phyloP scores from a whole-genome alignment of 2,329 filamentous ascomycete species.

The Diaporthe citri region DNA sequence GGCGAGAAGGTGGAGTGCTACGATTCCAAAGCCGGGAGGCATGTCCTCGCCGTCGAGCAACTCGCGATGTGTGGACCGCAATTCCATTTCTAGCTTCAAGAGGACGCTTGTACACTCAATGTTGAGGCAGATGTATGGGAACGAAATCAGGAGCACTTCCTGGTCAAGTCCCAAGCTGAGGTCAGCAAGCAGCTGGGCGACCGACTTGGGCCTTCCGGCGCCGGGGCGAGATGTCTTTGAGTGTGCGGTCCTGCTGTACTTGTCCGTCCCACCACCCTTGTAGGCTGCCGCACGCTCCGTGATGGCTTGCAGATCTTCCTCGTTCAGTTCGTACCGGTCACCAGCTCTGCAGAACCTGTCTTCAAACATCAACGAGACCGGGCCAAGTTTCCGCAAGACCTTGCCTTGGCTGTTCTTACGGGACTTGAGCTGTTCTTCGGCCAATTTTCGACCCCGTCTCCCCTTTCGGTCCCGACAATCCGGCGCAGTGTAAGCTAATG shows the following conservation, averaged over 20 bases:
- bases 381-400: slow-evolving; percentile 16
- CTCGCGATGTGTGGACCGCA: not conserved
- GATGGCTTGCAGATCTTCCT: slow-evolving; percentile 20
- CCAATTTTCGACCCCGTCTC: not conserved
- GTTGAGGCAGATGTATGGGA: slow-evolving; percentile 26
- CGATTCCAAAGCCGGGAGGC: not conserved
- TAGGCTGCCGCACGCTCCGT: slow-evolving; percentile 18
- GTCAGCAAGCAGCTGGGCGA: slow-evolving; percentile 15
- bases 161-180: slow-evolving; percentile 18
- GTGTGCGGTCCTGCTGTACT: not conserved
- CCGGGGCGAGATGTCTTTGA: not conserved
- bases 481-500: slow-evolving; percentile 19
- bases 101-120: not conserved
- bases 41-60: not conserved
- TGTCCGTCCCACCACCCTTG: not conserved
- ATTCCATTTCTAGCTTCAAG: not conserved
- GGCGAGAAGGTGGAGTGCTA: slow-evolving; percentile 1
- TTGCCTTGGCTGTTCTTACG: slow-evolving; percentile 13
- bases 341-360: slow-evolving; percentile 22
- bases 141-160: slow-evolving; percentile 6
- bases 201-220: not conserved
- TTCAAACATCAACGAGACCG: slow-evolving; percentile 28
- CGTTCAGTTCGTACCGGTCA: slow-evolving; percentile 23
- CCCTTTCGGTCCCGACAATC: slow-evolving; percentile 18
- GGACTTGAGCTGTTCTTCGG: not conserved